phyloP scores from a whole-genome alignment of 179 eudicot species.

The Spergularia azorica region DNA sequence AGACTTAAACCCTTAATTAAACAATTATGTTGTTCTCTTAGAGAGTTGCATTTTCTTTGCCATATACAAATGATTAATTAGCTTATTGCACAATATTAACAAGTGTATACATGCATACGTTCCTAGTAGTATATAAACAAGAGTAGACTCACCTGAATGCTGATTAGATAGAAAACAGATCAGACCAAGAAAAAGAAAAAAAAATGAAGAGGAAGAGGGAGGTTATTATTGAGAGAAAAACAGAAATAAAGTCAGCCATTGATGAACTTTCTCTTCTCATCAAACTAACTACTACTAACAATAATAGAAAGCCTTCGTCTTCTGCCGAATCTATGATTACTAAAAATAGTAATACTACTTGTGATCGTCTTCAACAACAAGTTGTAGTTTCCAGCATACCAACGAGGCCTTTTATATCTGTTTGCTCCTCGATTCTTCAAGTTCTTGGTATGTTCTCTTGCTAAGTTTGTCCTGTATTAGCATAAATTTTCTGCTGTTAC shows the following conservation, averaged over 20 bases:
- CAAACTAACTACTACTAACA: conserved; percentile 11
- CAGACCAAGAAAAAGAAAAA: too few relatives aligned
- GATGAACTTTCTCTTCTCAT: conserved; percentile 54
- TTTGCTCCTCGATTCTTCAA: conserved; percentile 53
- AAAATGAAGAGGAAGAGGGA: conserved; percentile 55
- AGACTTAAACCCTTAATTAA: too few relatives aligned
- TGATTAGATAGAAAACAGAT: too few relatives aligned
- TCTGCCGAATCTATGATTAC: background rate
- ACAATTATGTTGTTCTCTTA: too few relatives aligned
- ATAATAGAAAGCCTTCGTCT: background rate
- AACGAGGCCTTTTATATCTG: conserved; percentile 49
- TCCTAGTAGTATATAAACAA: background rate
- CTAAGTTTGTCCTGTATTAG: background rate
- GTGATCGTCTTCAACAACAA: conserved; percentile 10
- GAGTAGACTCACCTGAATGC: background rate
- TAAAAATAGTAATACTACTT: background rate
- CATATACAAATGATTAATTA: too few relatives aligned
- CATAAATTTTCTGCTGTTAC: too few relatives aligned
- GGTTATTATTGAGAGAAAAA: conserved; percentile 34
- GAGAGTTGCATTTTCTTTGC: too few relatives aligned
- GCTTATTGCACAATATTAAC: too few relatives aligned
- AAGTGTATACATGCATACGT: too few relatives aligned
- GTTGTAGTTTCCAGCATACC: conserved; percentile 31
- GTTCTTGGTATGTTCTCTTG: conserved; percentile 55
- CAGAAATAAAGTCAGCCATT: conserved; percentile 58